Evolutionary conservation across 2,329 filamentous ascomycete species (phyloP).

Genomic region (Teratosphaeria epicoccoides): DNA sequence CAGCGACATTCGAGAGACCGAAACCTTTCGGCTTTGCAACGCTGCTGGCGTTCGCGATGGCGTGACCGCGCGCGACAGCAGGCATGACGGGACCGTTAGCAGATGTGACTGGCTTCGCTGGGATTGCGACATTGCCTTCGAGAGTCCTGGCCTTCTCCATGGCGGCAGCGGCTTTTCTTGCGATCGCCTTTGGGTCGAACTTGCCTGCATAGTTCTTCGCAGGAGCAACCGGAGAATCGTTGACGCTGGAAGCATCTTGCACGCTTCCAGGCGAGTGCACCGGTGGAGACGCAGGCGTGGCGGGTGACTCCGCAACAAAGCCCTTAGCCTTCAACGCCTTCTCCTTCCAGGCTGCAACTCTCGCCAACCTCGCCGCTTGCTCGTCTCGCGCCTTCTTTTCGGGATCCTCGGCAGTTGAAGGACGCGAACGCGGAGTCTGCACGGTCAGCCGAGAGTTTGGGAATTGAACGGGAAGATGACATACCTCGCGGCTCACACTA

Average conservation of each 20-base stretch:
- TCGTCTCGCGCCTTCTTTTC: constrained; percentile 7
- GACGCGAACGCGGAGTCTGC: constrained; percentile 14
- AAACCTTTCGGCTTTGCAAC: constrained; percentile 29
- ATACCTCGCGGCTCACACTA: constrained; percentile 47
- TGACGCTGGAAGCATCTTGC: constrained; percentile 12
- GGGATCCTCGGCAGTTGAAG: constrained; percentile 8
- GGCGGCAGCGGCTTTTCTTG: constrained; percentile 60
- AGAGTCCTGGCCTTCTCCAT: constrained; percentile 40
- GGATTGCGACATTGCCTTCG: constrained; percentile 44
- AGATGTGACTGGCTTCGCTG: constrained; percentile 23
- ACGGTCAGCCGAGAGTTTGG: neutral
- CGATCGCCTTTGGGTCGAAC: constrained; percentile 78
- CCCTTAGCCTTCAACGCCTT: constrained; percentile 49
- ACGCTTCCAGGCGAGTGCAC: constrained; percentile 21
- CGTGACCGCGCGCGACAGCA: neutral
- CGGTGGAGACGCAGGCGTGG: constrained; percentile 15
- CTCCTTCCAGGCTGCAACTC: constrained; percentile 84
- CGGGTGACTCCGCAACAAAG: constrained; percentile 9
- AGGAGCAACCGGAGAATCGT: constrained; percentile 13
- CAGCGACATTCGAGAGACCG: constrained; percentile 38
- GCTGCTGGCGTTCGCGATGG: neutral
- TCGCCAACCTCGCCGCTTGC: constrained; percentile 49
- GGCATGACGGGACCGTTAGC: constrained; percentile 5
- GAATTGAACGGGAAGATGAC: constrained; percentile 20
- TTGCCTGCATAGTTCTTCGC: constrained; percentile 60